phyloP scores from a whole-genome alignment of 768 basidiomycete species.

The Pulveroboletus ravenelii region DNA sequence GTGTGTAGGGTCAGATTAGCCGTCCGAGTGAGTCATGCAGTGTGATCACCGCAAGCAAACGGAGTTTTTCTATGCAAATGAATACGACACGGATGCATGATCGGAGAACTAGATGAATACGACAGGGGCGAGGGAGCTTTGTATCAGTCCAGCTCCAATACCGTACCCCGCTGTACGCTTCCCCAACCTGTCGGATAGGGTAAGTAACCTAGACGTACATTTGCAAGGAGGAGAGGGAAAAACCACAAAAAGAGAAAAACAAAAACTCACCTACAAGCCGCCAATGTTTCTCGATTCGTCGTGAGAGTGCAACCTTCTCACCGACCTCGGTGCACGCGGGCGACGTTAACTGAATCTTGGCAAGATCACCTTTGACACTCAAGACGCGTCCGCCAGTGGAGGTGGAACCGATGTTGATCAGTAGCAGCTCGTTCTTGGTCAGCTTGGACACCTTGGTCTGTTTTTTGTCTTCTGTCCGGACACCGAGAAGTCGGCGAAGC shows the following conservation, averaged over 20 bases:
- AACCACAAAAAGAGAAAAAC: neutral
- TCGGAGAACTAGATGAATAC: neutral
- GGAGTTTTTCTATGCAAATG: neutral
- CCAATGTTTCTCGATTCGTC: constrained; percentile 98
- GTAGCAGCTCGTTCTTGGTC: constrained; percentile 82
- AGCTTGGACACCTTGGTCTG: constrained; percentile 94
- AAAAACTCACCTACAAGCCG: constrained; percentile 78
- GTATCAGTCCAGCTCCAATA: constrained; percentile 68
- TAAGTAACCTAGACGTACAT: constrained; percentile 2
- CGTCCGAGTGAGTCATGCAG: neutral
- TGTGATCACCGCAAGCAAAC: neutral
- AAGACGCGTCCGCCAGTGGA: constrained; percentile 95
- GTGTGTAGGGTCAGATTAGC: too few species aligned
- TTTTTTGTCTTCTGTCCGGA: constrained; percentile 98
- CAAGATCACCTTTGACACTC: constrained; percentile 90
- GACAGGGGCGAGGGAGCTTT: neutral
- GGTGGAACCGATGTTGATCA: constrained; percentile 98
- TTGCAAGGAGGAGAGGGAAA: neutral
- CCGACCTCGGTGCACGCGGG: constrained; percentile 96
- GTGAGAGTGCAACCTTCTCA: constrained; percentile 93
- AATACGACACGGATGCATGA: neutral
- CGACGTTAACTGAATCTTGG: constrained; percentile 88
- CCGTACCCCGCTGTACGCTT: constrained; percentile 80
- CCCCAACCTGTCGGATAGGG: constrained; percentile 48
- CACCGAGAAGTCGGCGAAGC: constrained; percentile 92